Percentiles rank a stretch among this genome's conserved stretches.
These are phyloP conservation scores for Aspergillaceae sp. DNA, from an alignment of 2,329 filamentous ascomycete genomes.

Conservation along the genomic window DNA sequence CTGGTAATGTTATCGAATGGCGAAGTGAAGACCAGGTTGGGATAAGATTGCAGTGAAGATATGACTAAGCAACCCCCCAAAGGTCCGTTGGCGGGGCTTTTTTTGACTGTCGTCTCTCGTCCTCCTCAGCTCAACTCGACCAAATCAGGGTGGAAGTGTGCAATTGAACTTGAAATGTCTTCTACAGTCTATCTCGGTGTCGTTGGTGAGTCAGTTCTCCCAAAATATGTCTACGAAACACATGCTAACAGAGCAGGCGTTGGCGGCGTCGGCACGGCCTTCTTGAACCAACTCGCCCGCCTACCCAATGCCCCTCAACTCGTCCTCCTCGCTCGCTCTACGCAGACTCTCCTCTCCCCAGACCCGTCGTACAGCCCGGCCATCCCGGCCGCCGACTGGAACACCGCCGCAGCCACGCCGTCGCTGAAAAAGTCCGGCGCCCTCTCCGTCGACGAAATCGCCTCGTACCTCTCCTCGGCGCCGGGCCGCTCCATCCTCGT, in stretches of 20 bases:
- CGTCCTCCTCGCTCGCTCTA: conserved; percentile 77
- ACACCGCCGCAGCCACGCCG: conserved; percentile 52
- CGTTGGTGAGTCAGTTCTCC: conserved; percentile 25
- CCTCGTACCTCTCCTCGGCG: conserved; percentile 67
- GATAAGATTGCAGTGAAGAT: not conserved
- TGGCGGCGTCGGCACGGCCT: conserved; percentile 86
- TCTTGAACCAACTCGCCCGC: conserved; percentile 70
- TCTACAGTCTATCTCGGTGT: conserved; percentile 36
- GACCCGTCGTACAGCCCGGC: conserved; percentile 59
- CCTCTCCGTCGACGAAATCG: conserved; percentile 59
- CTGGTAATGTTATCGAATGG: not conserved
- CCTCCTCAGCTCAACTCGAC: not conserved
- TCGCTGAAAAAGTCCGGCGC: conserved; percentile 43
- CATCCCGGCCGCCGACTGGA: conserved; percentile 50
- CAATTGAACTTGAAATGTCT: conserved; percentile 18
- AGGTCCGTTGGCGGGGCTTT: no score
- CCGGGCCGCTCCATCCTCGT: conserved; percentile 75
- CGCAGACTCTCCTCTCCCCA: conserved; percentile 66
- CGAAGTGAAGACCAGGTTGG: not conserved
- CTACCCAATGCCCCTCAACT: conserved; percentile 64
- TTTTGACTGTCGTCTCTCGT: no score
- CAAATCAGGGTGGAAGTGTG: no score
- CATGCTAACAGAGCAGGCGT: conserved; percentile 51
- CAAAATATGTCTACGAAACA: not conserved
- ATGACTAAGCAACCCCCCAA: not conserved